These are phyloP conservation scores for cucumber (Cucumis sativus) DNA, from an alignment of 306 rosid species.

Conservation along the genomic window DNA sequence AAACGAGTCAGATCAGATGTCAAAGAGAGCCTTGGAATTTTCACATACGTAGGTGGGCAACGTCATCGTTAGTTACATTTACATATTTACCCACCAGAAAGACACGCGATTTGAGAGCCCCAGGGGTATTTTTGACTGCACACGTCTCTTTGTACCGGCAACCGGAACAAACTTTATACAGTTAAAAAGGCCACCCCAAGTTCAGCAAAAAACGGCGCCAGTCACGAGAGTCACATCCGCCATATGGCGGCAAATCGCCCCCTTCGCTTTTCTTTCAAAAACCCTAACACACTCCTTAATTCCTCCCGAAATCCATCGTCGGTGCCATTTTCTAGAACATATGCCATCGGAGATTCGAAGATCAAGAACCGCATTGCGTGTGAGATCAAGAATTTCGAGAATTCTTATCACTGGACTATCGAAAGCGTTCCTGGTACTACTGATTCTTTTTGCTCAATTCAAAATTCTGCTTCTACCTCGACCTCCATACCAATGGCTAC, in stretches of 20 bases:
- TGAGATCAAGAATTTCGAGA: conserved; percentile 52
- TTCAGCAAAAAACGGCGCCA: neutral
- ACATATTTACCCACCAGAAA: neutral
- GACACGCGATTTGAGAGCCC: neutral
- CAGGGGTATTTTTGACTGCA: neutral
- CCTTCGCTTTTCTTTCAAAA: conserved; percentile 20
- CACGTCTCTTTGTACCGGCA: neutral
- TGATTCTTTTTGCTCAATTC: conserved; percentile 22
- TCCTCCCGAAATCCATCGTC: conserved; percentile 10
- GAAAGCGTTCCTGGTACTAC: conserved; percentile 28
- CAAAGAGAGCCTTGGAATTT: neutral
- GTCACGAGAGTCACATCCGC: conserved; percentile 16
- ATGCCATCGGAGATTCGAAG: conserved; percentile 5
- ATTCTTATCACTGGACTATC: conserved; percentile 28
- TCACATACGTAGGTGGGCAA: neutral
- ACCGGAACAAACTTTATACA: neutral
- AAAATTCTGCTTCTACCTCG: conserved; percentile 18
- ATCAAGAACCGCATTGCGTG: conserved; percentile 21
- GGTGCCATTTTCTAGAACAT: conserved; percentile 3
- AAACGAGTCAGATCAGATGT: neutral
- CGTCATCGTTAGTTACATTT: neutral
- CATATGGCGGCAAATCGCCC: conserved; percentile 59
- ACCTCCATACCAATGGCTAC: conserved; percentile 36
- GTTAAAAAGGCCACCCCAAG: neutral
- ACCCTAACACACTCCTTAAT: conserved; percentile 9